Evolutionary conservation across 1,139 yeast genomes (phyloP), one percentile per base, ranked within the genome.

Genomic region (Kurtzmaniella quercitrusa): DNA sequence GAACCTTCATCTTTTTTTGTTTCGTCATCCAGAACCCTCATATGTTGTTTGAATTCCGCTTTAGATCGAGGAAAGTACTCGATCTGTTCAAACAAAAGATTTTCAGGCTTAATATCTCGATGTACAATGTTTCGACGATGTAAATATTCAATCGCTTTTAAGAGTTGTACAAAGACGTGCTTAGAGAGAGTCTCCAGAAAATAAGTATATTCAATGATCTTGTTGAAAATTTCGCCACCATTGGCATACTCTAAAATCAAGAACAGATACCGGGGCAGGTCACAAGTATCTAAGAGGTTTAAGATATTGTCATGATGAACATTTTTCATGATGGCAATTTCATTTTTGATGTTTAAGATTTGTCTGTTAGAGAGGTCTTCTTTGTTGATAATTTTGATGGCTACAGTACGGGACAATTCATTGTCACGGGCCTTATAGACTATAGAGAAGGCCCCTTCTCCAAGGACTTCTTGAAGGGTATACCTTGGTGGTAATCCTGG

Each of bases 191-290:
- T 84, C 60, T 93, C 98, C 39, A 90, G 79, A 60, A 93, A 86
- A 65, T 93, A 93, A 0, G 98, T 93, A 55, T 80, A 83, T 53
- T 89, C 85, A 34, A 93, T 95, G 55, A 93, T 90, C 62, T 90
- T 94, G 56, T 90, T 93, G 66, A 93, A 93, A 33, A 93, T 81
- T 65, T 94, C 98, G 23, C 98, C 98, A 15, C 98, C 98, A 43
- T 84, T 79, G 41, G 93, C 84, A 44, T 87, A 74, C 60, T 94
- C 98, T 53, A 91, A 81, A 8, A 93, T 73, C 45, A 93, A 81
- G 60, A 82, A 93, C 60, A 89, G 88, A 60, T 80, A 77, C 31
- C 79, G 77, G 27, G 69, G 68, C 23, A 65, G 57, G 46, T 70
- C 65, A 45, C 83, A 75, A 57, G 84, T 85, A 50, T 86, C 87